Percentiles rank a stretch among this genome's conserved stretches.
Evolutionary conservation across 208 protist genomes (phyloP).

Genomic region (Balamuthia mandrillaris): DNA sequence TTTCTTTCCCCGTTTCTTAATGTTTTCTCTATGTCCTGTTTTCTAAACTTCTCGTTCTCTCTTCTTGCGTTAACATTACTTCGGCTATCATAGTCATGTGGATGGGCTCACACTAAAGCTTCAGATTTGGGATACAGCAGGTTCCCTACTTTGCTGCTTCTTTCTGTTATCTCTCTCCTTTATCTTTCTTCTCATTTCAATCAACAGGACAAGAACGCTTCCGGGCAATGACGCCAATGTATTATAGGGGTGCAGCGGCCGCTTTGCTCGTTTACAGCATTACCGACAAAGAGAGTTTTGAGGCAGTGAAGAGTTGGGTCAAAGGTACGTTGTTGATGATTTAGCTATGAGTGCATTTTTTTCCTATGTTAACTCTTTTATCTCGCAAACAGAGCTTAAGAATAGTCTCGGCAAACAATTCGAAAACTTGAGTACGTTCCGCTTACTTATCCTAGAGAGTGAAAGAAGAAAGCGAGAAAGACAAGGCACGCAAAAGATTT

Average conservation of each 20-base stretch:
- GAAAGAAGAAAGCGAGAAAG: background rate
- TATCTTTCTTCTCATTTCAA: no score
- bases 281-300: slow-evolving; percentile 14
- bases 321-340: background rate
- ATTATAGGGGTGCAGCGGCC: slow-evolving; percentile 61
- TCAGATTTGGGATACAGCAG: no score
- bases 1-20: no score
- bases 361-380: background rate
- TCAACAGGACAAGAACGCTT: no score
- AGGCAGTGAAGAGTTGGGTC: slow-evolving; percentile 61
- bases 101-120: no score
- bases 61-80: no score
- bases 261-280: slow-evolving; percentile 64
- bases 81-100: no score
- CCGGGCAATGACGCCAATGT: slow-evolving; percentile 68
- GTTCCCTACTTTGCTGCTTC: no score
- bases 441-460: background rate
- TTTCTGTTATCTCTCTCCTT: no score
- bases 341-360: background rate
- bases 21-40: no score
- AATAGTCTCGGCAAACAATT: background rate
- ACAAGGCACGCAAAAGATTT: background rate
- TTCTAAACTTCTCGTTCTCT: no score
- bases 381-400: background rate
- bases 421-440: background rate